These are phyloP conservation scores for Beauveria sp. DNA, from an alignment of 2,329 filamentous ascomycete genomes.

Conservation along the genomic window DNA sequence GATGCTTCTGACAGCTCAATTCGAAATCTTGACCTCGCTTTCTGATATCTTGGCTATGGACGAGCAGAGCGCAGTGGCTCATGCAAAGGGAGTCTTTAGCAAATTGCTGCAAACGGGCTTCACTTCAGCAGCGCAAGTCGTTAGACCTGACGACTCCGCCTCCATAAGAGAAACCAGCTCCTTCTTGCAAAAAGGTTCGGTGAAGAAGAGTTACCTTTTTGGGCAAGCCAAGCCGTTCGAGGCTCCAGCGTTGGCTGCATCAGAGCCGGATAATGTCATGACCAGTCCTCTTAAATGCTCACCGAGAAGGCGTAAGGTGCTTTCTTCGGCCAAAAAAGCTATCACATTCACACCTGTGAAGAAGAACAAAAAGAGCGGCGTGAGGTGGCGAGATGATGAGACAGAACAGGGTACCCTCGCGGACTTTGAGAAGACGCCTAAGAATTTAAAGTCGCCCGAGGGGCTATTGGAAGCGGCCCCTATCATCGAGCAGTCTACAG, in stretches of 20 bases:
- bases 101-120: constrained; percentile 72
- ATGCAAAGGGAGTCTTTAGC: constrained; percentile 69
- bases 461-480: constrained; percentile 41
- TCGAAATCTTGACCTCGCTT: constrained; percentile 81
- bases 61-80: constrained; percentile 72
- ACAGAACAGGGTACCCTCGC: constrained; percentile 74
- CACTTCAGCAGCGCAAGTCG: constrained; percentile 68
- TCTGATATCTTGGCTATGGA: constrained; percentile 75
- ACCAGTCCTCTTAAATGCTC: constrained; percentile 61
- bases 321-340: constrained; percentile 56
- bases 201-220: constrained; percentile 50
- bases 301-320: constrained; percentile 67
- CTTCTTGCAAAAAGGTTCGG: constrained; percentile 65
- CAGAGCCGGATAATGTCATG: constrained; percentile 23
- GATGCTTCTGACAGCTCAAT: constrained; percentile 78
- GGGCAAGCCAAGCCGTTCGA: constrained; percentile 31
- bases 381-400: constrained; percentile 90
- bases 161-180: constrained; percentile 59
- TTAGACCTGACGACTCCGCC: constrained; percentile 75
- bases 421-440: constrained; percentile 86
- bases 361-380: constrained; percentile 61
- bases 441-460: constrained; percentile 55
- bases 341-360: constrained; percentile 78
- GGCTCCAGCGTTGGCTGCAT: constrained; percentile 32
- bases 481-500: constrained; percentile 4